Evolutionary conservation across 805 yeast genomes (phyloP).

Genomic region (Saturnispora sanitii): DNA sequence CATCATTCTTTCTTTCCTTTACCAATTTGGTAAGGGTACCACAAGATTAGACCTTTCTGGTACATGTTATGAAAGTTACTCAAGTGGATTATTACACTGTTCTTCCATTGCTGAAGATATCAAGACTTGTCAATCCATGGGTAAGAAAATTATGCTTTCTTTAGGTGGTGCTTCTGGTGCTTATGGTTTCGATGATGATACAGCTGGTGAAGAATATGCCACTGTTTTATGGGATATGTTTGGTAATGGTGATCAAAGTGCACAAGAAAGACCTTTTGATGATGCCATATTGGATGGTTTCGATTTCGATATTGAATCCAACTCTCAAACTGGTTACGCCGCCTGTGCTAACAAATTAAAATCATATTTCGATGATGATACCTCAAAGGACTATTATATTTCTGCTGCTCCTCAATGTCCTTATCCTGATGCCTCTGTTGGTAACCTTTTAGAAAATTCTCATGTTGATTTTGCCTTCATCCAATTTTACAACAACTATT

Average conservation of each 20-base stretch:
- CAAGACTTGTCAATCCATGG: constrained; percentile 62
- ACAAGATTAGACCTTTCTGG: constrained; percentile 48
- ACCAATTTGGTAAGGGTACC: constrained; percentile 42
- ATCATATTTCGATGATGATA: constrained; percentile 27
- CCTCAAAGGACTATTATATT: constrained; percentile 53
- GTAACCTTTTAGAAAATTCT: constrained; percentile 36
- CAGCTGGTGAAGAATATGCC: constrained; percentile 52
- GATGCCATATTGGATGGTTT: constrained; percentile 76
- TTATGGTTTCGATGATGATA: constrained; percentile 43
- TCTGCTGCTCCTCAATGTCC: constrained; percentile 93
- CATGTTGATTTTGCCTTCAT: constrained; percentile 72
- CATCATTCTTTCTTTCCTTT: constrained; percentile 60
- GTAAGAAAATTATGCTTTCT: constrained; percentile 69
- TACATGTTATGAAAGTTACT: constrained; percentile 31
- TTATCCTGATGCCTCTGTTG: constrained; percentile 60
- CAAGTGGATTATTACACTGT: constrained; percentile 36
- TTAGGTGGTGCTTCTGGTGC: constrained; percentile 62
- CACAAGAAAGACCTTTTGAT: constrained; percentile 48
- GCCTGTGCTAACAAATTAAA: constrained; percentile 45
- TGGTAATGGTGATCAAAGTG: constrained; percentile 41
- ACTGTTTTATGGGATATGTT: constrained; percentile 52
- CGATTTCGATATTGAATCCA: constrained; percentile 62
- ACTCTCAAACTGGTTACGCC: constrained; percentile 53
- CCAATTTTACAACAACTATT: constrained; percentile 84
- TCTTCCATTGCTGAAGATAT: constrained; percentile 50